These are phyloP conservation scores for Taphrina wiesneri DNA, from an alignment of 1,139 yeast species.

Conservation along the genomic window DNA sequence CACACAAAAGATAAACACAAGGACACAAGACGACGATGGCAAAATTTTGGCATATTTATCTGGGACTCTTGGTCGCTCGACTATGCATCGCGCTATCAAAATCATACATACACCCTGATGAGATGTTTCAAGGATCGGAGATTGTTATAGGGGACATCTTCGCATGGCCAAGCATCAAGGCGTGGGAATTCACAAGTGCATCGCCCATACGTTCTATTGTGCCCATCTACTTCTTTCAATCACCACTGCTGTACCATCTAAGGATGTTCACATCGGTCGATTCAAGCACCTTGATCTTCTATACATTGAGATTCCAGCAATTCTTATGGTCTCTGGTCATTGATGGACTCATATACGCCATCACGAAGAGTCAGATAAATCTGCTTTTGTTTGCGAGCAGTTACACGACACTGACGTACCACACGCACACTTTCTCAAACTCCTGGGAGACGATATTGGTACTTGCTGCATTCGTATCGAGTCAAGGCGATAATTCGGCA, in stretches of 20 bases:
- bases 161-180: constrained; percentile 53
- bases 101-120: constrained; percentile 96
- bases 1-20: too few species aligned
- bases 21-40: neutral
- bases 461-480: constrained; percentile 45
- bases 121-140: constrained; percentile 87
- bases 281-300: constrained; percentile 53
- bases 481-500: constrained; percentile 41
- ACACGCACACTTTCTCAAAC: constrained; percentile 86
- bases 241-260: constrained; percentile 55
- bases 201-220: constrained; percentile 72
- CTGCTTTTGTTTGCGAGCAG: constrained; percentile 33
- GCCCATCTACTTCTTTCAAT: constrained; percentile 67
- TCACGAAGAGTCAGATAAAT: neutral
- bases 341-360: constrained; percentile 34
- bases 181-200: constrained; percentile 78
- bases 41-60: constrained; percentile 31
- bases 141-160: constrained; percentile 51
- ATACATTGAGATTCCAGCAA: constrained; percentile 59
- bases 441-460: constrained; percentile 70
- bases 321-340: constrained; percentile 49
- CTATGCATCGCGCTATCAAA: constrained; percentile 64
- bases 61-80: constrained; percentile 46
- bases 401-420: constrained; percentile 75
- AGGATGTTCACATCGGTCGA: constrained; percentile 34